Conservation (phyloP, 2,329 filamentous ascomycete species). For the Aureobasidium sp. region DNA sequence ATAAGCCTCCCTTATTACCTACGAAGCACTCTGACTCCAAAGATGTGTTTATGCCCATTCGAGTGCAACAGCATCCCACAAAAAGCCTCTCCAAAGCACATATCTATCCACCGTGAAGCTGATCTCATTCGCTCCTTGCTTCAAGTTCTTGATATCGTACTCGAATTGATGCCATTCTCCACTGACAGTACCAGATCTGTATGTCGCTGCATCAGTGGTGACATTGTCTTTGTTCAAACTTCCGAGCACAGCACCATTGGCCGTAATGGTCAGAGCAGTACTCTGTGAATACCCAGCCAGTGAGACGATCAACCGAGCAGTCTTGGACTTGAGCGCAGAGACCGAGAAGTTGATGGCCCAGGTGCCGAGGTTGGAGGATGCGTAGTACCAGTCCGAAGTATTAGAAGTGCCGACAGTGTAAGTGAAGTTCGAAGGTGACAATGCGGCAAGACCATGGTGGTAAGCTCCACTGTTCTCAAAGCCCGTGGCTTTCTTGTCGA, state of each 20-base stretch:
- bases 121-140: conserved; percentile 30
- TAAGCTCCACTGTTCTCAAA: conserved; percentile 41
- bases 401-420: conserved; percentile 37
- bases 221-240: conserved; percentile 8
- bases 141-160: background rate
- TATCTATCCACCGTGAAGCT: conserved; percentile 35
- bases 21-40: too few relatives aligned
- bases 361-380: conserved; percentile 34
- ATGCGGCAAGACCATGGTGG: conserved; percentile 39
- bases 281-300: conserved; percentile 15
- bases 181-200: conserved; percentile 15
- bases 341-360: conserved; percentile 29
- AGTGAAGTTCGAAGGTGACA: conserved; percentile 41
- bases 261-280: conserved; percentile 1
- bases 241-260: conserved; percentile 3
- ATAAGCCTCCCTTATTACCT: too few relatives aligned
- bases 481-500: conserved; percentile 42
- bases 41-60: background rate
- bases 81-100: conserved; percentile 21
- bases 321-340: background rate
- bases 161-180: conserved; percentile 15
- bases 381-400: conserved; percentile 45
- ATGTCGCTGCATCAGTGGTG: conserved; percentile 10
- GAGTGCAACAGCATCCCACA: conserved; percentile 14
- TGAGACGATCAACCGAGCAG: conserved; percentile 2